phyloP scores from a whole-genome alignment of 331 rosid species.

The Phaseolus coccineus region DNA sequence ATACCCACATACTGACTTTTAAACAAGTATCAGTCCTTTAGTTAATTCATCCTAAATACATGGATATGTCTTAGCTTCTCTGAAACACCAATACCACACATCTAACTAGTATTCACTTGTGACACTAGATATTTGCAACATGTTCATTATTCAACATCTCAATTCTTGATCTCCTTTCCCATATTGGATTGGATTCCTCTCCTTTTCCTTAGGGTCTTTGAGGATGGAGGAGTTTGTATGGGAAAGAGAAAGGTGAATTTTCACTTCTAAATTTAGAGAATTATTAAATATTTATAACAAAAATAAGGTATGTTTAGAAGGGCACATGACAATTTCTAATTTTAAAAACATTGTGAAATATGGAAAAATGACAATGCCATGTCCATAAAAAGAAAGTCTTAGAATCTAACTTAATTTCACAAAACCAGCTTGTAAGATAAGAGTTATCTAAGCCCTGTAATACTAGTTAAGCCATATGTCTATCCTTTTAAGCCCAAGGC shows the following conservation, averaged over 20 bases:
- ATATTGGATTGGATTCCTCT: slow-evolving; percentile 11
- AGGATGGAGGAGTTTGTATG: slow-evolving; percentile 21
- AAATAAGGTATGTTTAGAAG: background rate
- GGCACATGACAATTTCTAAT: background rate
- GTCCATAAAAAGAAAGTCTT: background rate
- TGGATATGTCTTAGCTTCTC: background rate
- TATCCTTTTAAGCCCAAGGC: background rate
- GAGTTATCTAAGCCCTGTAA: background rate
- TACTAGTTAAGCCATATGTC: background rate
- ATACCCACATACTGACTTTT: slow-evolving; percentile 1
- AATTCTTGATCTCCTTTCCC: background rate
- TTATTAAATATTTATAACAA: slow-evolving; percentile 17
- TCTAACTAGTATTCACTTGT: slow-evolving; percentile 6
- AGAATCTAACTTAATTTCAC: background rate
- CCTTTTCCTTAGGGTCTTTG: background rate
- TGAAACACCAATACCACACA: slow-evolving; percentile 17
- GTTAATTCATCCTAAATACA: slow-evolving; percentile 3
- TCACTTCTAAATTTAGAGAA: slow-evolving; percentile 25
- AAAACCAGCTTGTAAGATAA: background rate
- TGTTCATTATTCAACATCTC: background rate
- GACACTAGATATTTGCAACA: slow-evolving; percentile 30
- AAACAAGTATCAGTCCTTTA: background rate
- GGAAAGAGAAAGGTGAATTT: background rate
- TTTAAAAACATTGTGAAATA: slow-evolving; percentile 13
- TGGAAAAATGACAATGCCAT: slow-evolving; percentile 10